Base-by-base conservation (phyloP, 2,329 filamentous ascomycete genomes). In the Elsinoe arachidis region DNA sequence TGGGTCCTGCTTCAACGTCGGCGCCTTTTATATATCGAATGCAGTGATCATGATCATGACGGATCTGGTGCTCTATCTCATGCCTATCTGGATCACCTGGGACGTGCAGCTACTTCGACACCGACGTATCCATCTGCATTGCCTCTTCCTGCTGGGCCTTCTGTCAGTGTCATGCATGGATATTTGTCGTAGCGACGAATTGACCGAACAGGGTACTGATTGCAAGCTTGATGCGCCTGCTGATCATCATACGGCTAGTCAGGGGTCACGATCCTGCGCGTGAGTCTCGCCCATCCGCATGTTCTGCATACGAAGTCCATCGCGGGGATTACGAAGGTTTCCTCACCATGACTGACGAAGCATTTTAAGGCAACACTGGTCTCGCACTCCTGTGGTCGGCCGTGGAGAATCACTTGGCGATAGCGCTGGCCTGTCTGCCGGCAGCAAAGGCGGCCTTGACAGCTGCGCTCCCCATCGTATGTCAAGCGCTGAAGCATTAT, bases 31-130 rank as follows among this genome's bases (percentile, higher is more conserved):
- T 52, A 65, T 66, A 47, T 62, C 65, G 19, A 66, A 65, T 19
- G 63, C 63, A 21, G 59, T 61, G 19, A 70, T 73, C 60, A 73
- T 72, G 61, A 65, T 73, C 5, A 61, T 65, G 15, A 72, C 67
- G n/a, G 71, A 74, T 55, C 12, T 70, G 5, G 63, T 72, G 7
- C 65, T 73, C 12, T 70, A 73, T 54, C 60, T 64, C 17, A 67
- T 73, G 62, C 72, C 72, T 0, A 63, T 73, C 5, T 61, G 69
- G 1, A 71, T 71, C 46, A 69, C 71, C 5, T 68, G 69, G 67
- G 64, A 68, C 7, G 61, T 73, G 5, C 65, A 69, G 35, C 59
- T 71, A 1, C 61, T 64, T 6, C 59, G 63, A 37, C 56, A 62
- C 7, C 69, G 72, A 52, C 64, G 67, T 47, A 61, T 71, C 11